phyloP scores from a whole-genome alignment of 148 eudicot genomes.

The Dianthus caryophyllus region DNA sequence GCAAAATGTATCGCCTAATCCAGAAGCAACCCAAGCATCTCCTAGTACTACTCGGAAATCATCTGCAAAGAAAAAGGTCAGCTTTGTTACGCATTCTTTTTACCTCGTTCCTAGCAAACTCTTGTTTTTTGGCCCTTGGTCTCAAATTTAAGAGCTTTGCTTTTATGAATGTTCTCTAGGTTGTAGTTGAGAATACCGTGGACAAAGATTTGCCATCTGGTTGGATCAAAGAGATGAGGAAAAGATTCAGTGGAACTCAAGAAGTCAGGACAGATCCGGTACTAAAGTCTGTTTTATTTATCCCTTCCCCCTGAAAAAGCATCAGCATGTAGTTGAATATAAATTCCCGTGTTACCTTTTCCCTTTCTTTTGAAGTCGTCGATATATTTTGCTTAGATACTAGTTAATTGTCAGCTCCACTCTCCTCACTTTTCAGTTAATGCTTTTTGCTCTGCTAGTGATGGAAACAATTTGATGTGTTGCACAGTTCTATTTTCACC shows the following conservation, averaged over 20 bases:
- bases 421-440: background rate
- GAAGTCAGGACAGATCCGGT: slow-evolving; percentile 48
- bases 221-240: slow-evolving; percentile 62
- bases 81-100: background rate
- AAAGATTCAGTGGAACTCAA: slow-evolving; percentile 26
- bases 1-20: too few species aligned
- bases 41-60: too few species aligned
- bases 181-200: slow-evolving; percentile 31
- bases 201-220: slow-evolving; percentile 59
- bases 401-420: background rate
- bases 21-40: too few species aligned
- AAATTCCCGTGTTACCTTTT: background rate
- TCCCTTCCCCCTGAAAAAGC: background rate
- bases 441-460: background rate
- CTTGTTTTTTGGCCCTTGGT: slow-evolving; percentile 12
- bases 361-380: background rate
- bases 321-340: background rate
- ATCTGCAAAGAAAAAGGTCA: too few species aligned
- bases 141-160: slow-evolving; percentile 13
- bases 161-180: slow-evolving; percentile 26
- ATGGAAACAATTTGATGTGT: slow-evolving; percentile 5
- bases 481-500: slow-evolving; percentile 48
- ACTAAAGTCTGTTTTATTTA: slow-evolving; percentile 14
- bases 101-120: background rate
- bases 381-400: background rate